Evolutionary conservation across 495 filamentous ascomycete genomes (phyloP).

Genomic region (Thozetella sp.): DNA sequence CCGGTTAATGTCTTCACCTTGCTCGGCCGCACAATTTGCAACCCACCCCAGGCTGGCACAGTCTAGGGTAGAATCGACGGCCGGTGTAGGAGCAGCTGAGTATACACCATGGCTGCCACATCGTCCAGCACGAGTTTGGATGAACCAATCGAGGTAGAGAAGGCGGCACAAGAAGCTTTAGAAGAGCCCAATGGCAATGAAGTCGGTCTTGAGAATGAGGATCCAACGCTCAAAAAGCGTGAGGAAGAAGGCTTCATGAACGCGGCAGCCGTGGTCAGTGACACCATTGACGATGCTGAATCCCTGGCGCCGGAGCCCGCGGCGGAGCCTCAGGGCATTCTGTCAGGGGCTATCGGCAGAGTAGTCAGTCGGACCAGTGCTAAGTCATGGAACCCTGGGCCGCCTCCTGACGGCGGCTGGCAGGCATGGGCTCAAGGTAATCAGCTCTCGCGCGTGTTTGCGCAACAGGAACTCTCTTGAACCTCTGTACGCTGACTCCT

Average conservation of each 20-base stretch:
- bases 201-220: slow-evolving; percentile 1
- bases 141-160: background rate
- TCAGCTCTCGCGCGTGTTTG: background rate
- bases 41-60: too few relatives aligned
- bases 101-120: too few relatives aligned
- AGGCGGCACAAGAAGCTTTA: background rate
- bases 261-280: background rate
- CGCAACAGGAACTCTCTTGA: background rate
- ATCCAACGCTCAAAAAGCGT: background rate
- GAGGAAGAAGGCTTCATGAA: slow-evolving; percentile 1
- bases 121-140: too few relatives aligned
- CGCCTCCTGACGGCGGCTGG: slow-evolving; percentile 55
- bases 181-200: background rate
- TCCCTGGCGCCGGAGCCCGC: slow-evolving; percentile 18
- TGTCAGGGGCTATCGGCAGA: slow-evolving; percentile 24
- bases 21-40: too few relatives aligned
- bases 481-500: background rate
- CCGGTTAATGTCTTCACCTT: too few relatives aligned
- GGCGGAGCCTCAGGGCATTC: slow-evolving; percentile 5
- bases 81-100: too few relatives aligned
- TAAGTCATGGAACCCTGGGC: slow-evolving; percentile 43
- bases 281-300: background rate
- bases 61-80: too few relatives aligned
- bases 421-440: slow-evolving; percentile 50
- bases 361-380: slow-evolving; percentile 39